Evolutionary conservation across 169 alveolate species (phyloP).

Genomic region (Babesia ovata): DNA sequence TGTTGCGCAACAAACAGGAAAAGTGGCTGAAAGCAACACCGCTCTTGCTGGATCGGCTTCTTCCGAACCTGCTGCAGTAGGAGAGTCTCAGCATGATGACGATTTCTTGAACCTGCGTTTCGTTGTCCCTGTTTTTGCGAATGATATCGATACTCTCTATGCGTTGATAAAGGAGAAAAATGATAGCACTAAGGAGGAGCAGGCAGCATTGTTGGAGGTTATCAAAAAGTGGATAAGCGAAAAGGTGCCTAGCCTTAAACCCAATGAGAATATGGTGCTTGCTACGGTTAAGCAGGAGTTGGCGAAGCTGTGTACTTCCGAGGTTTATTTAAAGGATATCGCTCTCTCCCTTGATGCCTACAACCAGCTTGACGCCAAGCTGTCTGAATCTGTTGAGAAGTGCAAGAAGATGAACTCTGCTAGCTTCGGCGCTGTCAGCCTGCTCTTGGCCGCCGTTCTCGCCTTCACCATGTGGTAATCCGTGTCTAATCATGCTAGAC

Average conservation of each 20-base stretch:
- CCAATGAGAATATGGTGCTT: not conserved
- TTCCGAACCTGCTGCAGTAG: no score
- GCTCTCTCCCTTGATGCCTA: no score
- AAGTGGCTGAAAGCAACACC: no score
- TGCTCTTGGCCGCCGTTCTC: not conserved
- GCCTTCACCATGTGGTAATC: not conserved
- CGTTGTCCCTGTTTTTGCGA: no score
- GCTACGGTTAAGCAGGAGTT: not conserved
- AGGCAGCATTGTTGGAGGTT: not conserved
- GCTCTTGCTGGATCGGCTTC: no score
- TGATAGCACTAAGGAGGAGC: no score
- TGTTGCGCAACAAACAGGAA: no score
- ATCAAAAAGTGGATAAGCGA: not conserved
- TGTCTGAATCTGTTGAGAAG: not conserved
- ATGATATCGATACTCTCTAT: no score
- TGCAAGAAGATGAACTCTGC: not conserved
- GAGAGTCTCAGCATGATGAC: no score
- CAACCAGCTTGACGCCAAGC: not conserved
- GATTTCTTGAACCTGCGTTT: no score
- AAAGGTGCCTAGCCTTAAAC: not conserved
- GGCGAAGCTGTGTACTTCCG: not conserved
- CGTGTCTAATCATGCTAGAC: not conserved
- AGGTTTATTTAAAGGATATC: no score
- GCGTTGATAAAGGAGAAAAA: no score
- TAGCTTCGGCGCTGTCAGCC: not conserved